Conservation (phyloP, 1,139 yeast species). For the Nakaseomyces uthaithaninus region DNA sequence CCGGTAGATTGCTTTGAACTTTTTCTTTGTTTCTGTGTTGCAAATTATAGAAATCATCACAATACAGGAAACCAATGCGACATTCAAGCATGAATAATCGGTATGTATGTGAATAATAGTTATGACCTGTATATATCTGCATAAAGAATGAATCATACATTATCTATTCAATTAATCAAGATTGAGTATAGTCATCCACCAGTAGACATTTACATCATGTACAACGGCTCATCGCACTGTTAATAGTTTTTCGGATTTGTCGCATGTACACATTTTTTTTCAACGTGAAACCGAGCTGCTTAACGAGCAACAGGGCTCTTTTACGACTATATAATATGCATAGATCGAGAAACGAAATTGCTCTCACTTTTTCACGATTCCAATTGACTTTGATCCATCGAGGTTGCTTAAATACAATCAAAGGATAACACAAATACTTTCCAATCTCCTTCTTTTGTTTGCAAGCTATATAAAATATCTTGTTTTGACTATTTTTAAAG, state of each 20-base stretch:
- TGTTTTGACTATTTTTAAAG: background rate
- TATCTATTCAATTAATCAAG: no score
- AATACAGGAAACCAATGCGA: background rate
- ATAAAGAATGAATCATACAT: background rate
- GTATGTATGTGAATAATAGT: no score
- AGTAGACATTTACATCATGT: no score
- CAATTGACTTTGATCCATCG: no score
- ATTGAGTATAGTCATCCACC: no score
- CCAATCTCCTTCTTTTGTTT: background rate
- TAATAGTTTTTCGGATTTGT: constrained; percentile 5
- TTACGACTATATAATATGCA: background rate
- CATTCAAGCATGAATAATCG: no score
- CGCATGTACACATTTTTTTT: background rate
- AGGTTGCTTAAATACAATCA: no score
- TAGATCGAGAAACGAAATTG: background rate
- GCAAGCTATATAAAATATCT: no score
- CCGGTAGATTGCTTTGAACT: background rate
- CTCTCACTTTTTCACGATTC: no score
- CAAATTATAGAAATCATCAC: no score
- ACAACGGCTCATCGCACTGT: constrained; percentile 3
- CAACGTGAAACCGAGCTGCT: no score
- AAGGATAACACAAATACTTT: background rate
- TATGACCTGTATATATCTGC: background rate
- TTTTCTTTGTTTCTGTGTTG: background rate
- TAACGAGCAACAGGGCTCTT: background rate